Conservation (phyloP, 495 filamentous ascomycete genomes). For the Trichoderma orchidacearum region DNA sequence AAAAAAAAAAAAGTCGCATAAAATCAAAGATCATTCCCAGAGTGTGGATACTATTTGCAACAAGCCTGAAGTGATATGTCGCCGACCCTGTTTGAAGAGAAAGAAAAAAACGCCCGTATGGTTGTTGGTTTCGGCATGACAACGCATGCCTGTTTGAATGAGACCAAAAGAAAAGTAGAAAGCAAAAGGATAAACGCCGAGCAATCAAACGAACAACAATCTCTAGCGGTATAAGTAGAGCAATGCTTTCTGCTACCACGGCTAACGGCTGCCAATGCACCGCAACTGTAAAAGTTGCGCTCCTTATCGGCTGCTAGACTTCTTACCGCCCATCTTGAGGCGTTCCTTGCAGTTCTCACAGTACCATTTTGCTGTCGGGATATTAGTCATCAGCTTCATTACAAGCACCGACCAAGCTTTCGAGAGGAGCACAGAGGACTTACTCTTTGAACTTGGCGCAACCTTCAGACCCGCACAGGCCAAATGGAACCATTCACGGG, state of each 20-base stretch:
- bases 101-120: background rate
- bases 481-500: slow-evolving; percentile 92
- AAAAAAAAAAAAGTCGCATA: slow-evolving; percentile 4
- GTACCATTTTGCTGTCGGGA: slow-evolving; percentile 67
- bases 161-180: background rate
- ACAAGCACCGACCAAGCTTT: background rate
- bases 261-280: background rate
- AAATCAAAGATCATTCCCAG: background rate
- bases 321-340: slow-evolving; percentile 35
- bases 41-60: slow-evolving; percentile 4
- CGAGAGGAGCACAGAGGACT: slow-evolving; percentile 18
- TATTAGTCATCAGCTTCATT: background rate
- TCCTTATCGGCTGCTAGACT: slow-evolving; percentile 19
- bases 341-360: slow-evolving; percentile 75
- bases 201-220: background rate
- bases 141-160: background rate
- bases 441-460: slow-evolving; percentile 73
- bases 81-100: background rate
- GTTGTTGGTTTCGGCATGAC: background rate
- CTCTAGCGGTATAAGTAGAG: background rate
- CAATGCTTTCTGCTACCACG: background rate
- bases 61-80: background rate
- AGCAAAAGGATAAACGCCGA: background rate
- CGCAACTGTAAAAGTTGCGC: background rate
- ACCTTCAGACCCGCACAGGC: slow-evolving; percentile 80